Evolutionary conservation across 179 eudicot species (phyloP).

Genomic region (Nepenthes alata): DNA sequence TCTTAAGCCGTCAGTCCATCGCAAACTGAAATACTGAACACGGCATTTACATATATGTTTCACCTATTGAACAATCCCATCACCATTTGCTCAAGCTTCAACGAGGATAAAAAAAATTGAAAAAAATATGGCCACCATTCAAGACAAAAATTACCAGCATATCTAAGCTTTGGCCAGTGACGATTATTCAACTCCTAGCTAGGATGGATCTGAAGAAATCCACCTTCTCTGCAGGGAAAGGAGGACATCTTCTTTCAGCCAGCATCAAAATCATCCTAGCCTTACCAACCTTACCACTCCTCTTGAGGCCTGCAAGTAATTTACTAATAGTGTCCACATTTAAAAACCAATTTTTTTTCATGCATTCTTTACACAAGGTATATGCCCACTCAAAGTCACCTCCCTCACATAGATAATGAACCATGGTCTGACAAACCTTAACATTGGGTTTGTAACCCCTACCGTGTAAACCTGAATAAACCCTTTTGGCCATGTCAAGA

Average conservation of each 20-base stretch:
- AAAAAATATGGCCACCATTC: too few species aligned
- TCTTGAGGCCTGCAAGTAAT: constrained; percentile 49
- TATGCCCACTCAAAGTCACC: constrained; percentile 57
- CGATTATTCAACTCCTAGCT: constrained; percentile 15
- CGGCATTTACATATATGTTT: too few species aligned
- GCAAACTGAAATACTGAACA: too few species aligned
- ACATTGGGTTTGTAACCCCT: constrained; percentile 51
- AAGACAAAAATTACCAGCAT: too few species aligned
- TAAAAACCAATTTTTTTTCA: constrained; percentile 52
- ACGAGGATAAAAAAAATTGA: too few species aligned
- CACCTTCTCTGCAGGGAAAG: constrained; percentile 30
- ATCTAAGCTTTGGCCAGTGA: neutral
- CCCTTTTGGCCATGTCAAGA: constrained; percentile 62
- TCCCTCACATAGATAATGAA: constrained; percentile 56
- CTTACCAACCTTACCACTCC: constrained; percentile 38
- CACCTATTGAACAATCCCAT: too few species aligned
- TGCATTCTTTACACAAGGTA: constrained; percentile 52
- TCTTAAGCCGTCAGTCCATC: too few species aligned
- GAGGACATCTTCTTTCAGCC: constrained; percentile 37
- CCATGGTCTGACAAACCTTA: constrained; percentile 74
- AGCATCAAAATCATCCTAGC: constrained; percentile 39
- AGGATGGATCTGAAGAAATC: constrained; percentile 35
- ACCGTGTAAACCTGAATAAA: constrained; percentile 46
- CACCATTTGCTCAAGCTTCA: too few species aligned
- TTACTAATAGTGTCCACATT: constrained; percentile 42